Evolutionary conservation across 1,284 basidiomycete species (phyloP), one percentile per base, ranked within the genome.

Genomic region (Exsudoporus floridanus): DNA sequence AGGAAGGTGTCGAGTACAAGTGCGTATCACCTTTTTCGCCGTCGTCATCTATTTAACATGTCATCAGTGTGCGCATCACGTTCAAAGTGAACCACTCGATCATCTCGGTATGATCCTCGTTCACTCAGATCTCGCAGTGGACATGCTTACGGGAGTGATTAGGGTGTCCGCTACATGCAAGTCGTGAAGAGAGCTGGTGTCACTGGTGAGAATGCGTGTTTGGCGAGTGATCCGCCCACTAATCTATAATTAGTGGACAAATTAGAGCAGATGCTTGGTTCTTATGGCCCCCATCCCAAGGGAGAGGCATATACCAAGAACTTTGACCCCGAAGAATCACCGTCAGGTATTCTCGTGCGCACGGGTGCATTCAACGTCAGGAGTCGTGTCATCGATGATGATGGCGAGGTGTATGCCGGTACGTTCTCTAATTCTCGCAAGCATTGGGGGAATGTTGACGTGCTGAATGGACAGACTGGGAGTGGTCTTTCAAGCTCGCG

Each of bases 201-300:
- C 30, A 82, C 72, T 72, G 86, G 90, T 88, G 55, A 55, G 63
- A 47, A 51, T 18, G 35, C 14, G 18, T 14, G n/a, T 14, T 13
- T 35, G 8, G 34, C 46, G 14, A 27, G 42, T 48, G 45, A 38
- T 38, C 12, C 23, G 37, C 52, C 41, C 12, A 30, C 37, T 57
- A 61, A 55, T 50, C 43, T 44, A 42, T 33, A 25, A 45, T 40
- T 49, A 92, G 92, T 94, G 60, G 92, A 93, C 70, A 93, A 89
- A 71, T 70, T 92, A 65, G 92, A 94, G 63, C 82, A 90, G 65
- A 95, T 95, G 93, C 81, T 94, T 33, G 93, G 92, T 27, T 93
- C 90, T 3, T 95, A 91, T 69, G 86, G 89, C 7, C 86, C 88
- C 25, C 71, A 77, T 53, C 77, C 86, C 14, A 69, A 78, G 3